Percentiles rank a stretch among this genome's conserved stretches.
Evolutionary conservation across 768 basidiomycete genomes (phyloP).

Genomic region (Mycena floridula): DNA sequence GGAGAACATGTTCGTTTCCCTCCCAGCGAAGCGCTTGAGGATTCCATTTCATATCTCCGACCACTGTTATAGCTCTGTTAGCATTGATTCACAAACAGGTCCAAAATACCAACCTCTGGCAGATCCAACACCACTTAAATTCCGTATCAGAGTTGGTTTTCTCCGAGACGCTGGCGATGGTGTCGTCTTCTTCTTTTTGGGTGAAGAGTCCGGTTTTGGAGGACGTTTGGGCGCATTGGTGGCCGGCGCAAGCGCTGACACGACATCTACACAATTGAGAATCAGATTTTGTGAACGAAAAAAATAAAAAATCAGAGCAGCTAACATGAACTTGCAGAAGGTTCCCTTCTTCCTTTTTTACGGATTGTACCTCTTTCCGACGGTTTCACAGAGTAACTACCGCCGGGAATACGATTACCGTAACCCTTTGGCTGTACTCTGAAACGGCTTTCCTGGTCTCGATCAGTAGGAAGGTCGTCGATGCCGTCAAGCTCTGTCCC

Average conservation of each 20-base stretch:
- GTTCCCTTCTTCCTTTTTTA: conserved; percentile 48
- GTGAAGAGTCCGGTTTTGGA: conserved; percentile 42
- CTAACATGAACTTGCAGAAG: conserved; percentile 38
- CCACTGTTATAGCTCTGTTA: conserved; percentile 44
- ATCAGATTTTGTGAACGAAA: conserved; percentile 11
- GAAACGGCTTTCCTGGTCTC: conserved; percentile 73
- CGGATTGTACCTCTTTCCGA: conserved; percentile 53
- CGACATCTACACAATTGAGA: conserved; percentile 33
- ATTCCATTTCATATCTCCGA: conserved; percentile 98
- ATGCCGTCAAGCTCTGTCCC: conserved; percentile 87
- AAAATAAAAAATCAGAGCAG: conserved; percentile 6
- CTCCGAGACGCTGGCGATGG: conserved; percentile 45
- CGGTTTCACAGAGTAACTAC: conserved; percentile 37
- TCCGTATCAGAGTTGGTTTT: conserved; percentile 86
- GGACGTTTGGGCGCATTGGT: conserved; percentile 54
- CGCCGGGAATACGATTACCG: conserved; percentile 56
- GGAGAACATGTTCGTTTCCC: conserved; percentile 88
- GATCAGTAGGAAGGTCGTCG: conserved; percentile 83
- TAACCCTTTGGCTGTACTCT: conserved; percentile 69
- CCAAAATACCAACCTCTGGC: conserved; percentile 64
- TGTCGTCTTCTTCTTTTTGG: conserved; percentile 50
- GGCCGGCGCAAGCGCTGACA: too few relatives aligned
- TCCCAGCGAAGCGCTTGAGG: conserved; percentile 89
- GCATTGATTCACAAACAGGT: conserved; percentile 1
- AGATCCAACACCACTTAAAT: conserved; percentile 59